Evolutionary conservation across 2,329 filamentous ascomycete species (phyloP).

Genomic region (Claviceps sp.): DNA sequence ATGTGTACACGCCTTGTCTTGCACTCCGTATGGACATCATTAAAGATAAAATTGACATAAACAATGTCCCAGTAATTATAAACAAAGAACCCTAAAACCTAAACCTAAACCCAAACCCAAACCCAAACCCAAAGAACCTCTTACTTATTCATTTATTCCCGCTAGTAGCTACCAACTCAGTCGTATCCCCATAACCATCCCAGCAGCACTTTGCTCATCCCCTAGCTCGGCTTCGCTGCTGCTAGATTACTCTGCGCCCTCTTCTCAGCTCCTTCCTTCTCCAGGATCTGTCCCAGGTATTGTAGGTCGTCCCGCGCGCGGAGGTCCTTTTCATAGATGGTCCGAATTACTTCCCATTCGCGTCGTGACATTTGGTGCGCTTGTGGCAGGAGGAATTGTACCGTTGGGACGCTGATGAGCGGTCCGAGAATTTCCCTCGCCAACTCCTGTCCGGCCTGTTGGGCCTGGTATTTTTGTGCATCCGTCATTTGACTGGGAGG

Average conservation of each 20-base stretch:
- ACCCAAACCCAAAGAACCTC: no score
- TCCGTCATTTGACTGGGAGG: conserved; percentile 14
- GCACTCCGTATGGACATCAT: no score
- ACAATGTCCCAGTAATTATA: no score
- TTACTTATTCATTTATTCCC: no score
- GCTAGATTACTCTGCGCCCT: conserved; percentile 6
- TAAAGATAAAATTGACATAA: no score
- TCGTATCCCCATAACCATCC: not conserved
- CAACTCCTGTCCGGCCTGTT: conserved; percentile 39
- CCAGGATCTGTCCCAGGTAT: conserved; percentile 41
- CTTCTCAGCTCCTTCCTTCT: conserved; percentile 27
- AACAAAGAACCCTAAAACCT: no score
- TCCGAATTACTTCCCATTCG: conserved; percentile 61
- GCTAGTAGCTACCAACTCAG: not conserved
- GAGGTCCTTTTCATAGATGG: conserved; percentile 53
- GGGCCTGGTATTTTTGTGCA: conserved; percentile 26
- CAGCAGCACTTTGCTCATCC: not conserved
- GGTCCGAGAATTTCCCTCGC: conserved; percentile 52
- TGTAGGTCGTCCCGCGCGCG: conserved; percentile 49
- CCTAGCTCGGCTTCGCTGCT: conserved; percentile 2
- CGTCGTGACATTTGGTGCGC: conserved; percentile 53
- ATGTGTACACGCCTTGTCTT: no score
- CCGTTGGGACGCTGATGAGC: conserved; percentile 48
- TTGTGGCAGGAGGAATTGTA: conserved; percentile 56
- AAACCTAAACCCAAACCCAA: no score